Base-by-base conservation (phyloP, 1,284 basidiomycete species). In the Ceratobasidium sp. region DNA sequence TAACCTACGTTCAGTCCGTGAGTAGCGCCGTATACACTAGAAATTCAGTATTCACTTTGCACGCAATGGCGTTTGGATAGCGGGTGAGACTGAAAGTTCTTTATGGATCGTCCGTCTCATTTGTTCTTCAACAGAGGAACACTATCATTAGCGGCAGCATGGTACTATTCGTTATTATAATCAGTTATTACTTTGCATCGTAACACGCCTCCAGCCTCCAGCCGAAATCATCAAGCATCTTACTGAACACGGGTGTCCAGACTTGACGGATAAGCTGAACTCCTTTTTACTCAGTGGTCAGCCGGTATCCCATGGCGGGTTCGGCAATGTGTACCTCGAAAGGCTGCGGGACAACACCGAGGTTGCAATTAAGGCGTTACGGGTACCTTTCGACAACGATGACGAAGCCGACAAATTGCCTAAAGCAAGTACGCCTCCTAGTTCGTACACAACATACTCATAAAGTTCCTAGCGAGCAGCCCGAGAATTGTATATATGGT, bases 401-500 rank as follows among this genome's bases (percentile, higher is more conserved):
- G 65, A 64, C 10, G 46, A 67, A n/a, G 17, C n/a, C 17, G n/a
- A 67, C 12, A 54, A 67, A 20, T 4, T n/a, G 3, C 65, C 46
- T 28, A 67, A 67, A 48, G 65, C 52, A 20, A 50, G 6, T 4
- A 15, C 10, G 6, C 44, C 26, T 4, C 3, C 46, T 13, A 7
- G 38, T 50, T 26, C 9, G 9, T 9, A 20, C 5, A 13, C n/a
- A 28, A 46, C 2, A 46, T 38, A 44, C 44, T 52, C 6, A 23
- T 13, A 9, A 2, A 12, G 46, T n/a, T 9, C 9, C 12, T 26
- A 67, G 65, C 26, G 46, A 7, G 26, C 48, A 3, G 65, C 65
- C 20, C 65, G 46, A 17, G 68, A 70, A 38, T 20, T 70, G 2
- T 54, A 70, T 33, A 28, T 28, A 3, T 70, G 68, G 68, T 57